Percentiles rank a stretch among this genome's conserved stretches.
phyloP scores from a whole-genome alignment of 2,329 filamentous ascomycete genomes.

The Calonectria multiphialidica region DNA sequence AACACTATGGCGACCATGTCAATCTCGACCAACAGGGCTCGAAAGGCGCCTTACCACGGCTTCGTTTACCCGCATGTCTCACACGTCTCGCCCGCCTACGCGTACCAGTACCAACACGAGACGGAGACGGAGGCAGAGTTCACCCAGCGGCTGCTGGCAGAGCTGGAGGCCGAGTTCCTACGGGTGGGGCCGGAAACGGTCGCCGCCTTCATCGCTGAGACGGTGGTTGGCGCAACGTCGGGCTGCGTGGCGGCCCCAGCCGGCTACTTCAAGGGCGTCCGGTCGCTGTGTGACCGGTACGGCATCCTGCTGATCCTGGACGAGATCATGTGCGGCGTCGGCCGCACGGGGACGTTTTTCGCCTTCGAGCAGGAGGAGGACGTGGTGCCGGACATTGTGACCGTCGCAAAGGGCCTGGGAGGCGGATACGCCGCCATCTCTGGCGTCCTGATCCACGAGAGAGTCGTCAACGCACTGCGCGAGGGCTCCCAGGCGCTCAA shows the following conservation, averaged over 20 bases:
- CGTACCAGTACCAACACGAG: constrained; percentile 20
- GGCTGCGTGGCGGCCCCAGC: constrained; percentile 63
- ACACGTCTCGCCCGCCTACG: constrained; percentile 28
- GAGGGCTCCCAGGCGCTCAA: constrained; percentile 52
- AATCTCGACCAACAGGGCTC: constrained; percentile 41
- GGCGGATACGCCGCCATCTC: constrained; percentile 69
- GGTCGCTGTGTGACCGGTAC: constrained; percentile 63
- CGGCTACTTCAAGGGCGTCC: constrained; percentile 64
- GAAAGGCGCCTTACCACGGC: constrained; percentile 31
- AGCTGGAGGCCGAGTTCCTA: constrained; percentile 59
- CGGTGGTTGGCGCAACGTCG: constrained; percentile 58
- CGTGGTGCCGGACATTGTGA: constrained; percentile 65
- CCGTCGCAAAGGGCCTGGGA: constrained; percentile 70
- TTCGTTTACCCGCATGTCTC: constrained; percentile 37
- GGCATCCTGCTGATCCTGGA: constrained; percentile 64
- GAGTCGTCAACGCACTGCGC: constrained; percentile 25
- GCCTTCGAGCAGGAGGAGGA: constrained; percentile 63
- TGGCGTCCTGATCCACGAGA: constrained; percentile 62
- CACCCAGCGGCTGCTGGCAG: constrained; percentile 31
- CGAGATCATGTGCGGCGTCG: constrained; percentile 76
- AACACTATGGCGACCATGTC: constrained; percentile 59
- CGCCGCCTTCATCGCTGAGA: constrained; percentile 61
- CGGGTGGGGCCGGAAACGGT: constrained; percentile 56
- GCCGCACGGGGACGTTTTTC: constrained; percentile 69
- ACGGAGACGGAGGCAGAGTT: constrained; percentile 23